These are phyloP conservation scores for Rubia yunnanensis DNA, from an alignment of 257 asterid genomes.

Conservation along the genomic window DNA sequence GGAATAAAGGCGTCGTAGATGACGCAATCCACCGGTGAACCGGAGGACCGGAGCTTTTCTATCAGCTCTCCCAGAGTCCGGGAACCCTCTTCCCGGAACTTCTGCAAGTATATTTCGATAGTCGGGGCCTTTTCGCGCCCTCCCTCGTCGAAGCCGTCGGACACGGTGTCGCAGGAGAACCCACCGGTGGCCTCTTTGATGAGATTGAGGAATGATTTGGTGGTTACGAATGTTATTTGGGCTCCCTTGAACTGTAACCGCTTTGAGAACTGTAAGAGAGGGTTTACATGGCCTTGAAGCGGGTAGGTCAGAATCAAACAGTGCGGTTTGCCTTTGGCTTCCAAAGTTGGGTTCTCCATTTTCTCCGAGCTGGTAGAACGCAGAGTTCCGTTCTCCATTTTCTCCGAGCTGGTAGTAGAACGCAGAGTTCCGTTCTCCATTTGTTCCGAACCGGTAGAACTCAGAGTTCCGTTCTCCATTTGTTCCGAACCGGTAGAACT, in stretches of 20 bases:
- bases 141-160: slow-evolving; percentile 38
- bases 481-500: too few species aligned
- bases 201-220: slow-evolving; percentile 22
- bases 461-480: too few species aligned
- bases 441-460: too few species aligned
- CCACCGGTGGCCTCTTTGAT: slow-evolving; percentile 10
- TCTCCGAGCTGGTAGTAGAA: not conserved
- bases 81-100: slow-evolving; percentile 20
- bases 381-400: not conserved
- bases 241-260: slow-evolving; percentile 24
- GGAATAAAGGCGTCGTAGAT: slow-evolving; percentile 19
- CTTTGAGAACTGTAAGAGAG: slow-evolving; percentile 41
- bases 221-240: slow-evolving; percentile 19
- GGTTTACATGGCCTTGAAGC: slow-evolving; percentile 39
- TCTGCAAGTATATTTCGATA: slow-evolving; percentile 7
- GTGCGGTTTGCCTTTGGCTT: slow-evolving; percentile 15
- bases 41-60: slow-evolving; percentile 11
- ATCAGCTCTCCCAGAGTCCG: slow-evolving; percentile 24
- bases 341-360: not conserved
- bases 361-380: not conserved
- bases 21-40: slow-evolving; percentile 16
- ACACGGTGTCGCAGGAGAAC: slow-evolving; percentile 18
- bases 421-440: not conserved
- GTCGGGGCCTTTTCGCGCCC: slow-evolving; percentile 15
- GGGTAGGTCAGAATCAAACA: slow-evolving; percentile 28